phyloP scores from a whole-genome alignment of 2,329 filamentous ascomycete genomes.

The Cercospora sesami region DNA sequence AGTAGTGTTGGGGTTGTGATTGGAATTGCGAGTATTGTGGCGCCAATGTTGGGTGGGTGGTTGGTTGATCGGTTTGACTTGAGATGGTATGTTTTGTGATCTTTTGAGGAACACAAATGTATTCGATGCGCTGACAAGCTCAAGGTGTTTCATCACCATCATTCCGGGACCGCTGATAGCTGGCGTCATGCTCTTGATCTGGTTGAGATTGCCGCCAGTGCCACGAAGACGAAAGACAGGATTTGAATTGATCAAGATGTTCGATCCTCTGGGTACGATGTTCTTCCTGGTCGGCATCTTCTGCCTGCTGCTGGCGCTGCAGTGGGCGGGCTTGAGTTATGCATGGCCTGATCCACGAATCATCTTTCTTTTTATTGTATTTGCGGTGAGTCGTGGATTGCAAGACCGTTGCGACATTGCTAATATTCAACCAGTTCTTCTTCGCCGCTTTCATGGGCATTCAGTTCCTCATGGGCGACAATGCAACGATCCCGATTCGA shows the following conservation, averaged over 20 bases:
- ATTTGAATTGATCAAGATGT: slow-evolving; percentile 22
- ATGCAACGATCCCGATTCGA: slow-evolving; percentile 43
- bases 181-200: not conserved
- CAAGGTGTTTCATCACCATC: not conserved
- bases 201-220: not conserved
- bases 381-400: slow-evolving; percentile 30
- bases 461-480: slow-evolving; percentile 44
- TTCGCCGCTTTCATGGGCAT: slow-evolving; percentile 40
- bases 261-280: slow-evolving; percentile 41
- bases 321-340: slow-evolving; percentile 46
- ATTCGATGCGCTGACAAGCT: not conserved
- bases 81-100: not conserved
- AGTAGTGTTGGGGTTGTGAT: not conserved
- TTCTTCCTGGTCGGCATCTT: slow-evolving; percentile 41
- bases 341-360: slow-evolving; percentile 45
- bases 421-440: slow-evolving; percentile 21
- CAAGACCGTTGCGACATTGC: fast-evolving
- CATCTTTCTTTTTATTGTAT: slow-evolving; percentile 50
- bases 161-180: not conserved
- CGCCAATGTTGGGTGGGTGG: slow-evolving; percentile 4
- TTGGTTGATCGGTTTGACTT: not conserved
- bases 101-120: not conserved
- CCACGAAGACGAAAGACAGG: not conserved
- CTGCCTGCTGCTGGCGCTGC: slow-evolving; percentile 49
- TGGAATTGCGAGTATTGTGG: slow-evolving; percentile 2